Conservation (phyloP, 2,329 filamentous ascomycete species). For the Phoma sp. region DNA sequence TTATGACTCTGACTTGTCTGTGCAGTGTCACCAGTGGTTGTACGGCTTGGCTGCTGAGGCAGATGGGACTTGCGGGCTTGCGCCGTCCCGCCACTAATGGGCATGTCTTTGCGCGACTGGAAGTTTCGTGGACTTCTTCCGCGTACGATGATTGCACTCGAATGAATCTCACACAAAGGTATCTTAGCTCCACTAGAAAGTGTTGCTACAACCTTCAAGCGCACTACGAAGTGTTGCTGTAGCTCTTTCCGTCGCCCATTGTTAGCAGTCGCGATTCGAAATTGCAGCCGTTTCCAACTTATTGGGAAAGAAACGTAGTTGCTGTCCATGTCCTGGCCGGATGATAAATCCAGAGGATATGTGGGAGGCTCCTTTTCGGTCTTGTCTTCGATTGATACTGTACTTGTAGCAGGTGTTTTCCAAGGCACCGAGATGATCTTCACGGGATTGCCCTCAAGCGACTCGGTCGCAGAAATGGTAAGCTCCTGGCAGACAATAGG, state of each 20-base stretch:
- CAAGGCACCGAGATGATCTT: conserved; percentile 96
- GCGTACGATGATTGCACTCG: conserved; percentile 90
- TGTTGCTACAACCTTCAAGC: conserved; percentile 83
- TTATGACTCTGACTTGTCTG: conserved; percentile 37
- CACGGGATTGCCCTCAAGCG: conserved; percentile 88
- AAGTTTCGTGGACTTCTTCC: conserved; percentile 94
- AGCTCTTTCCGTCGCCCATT: conserved; percentile 93
- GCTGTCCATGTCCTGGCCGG: conserved; percentile 72
- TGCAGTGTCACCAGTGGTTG: conserved; percentile 45
- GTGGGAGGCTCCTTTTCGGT: conserved; percentile 85
- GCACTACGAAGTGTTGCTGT: conserved; percentile 93
- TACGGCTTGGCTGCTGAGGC: conserved; percentile 44
- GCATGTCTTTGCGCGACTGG: conserved; percentile 90
- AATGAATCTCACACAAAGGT: conserved; percentile 81
- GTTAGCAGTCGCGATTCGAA: conserved; percentile 93
- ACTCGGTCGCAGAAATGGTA: conserved; percentile 89
- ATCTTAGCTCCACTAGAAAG: conserved; percentile 83
- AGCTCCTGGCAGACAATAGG: conserved; percentile 84
- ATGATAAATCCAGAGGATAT: conserved; percentile 72
- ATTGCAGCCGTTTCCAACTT: conserved; percentile 91
- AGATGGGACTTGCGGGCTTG: conserved; percentile 70
- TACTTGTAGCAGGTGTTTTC: conserved; percentile 89
- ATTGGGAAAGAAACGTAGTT: conserved; percentile 92
- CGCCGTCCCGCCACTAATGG: conserved; percentile 78
- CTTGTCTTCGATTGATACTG: conserved; percentile 69